These are phyloP conservation scores for Auriscalpium microsporum DNA, from an alignment of 768 basidiomycete genomes.

Conservation along the genomic window DNA sequence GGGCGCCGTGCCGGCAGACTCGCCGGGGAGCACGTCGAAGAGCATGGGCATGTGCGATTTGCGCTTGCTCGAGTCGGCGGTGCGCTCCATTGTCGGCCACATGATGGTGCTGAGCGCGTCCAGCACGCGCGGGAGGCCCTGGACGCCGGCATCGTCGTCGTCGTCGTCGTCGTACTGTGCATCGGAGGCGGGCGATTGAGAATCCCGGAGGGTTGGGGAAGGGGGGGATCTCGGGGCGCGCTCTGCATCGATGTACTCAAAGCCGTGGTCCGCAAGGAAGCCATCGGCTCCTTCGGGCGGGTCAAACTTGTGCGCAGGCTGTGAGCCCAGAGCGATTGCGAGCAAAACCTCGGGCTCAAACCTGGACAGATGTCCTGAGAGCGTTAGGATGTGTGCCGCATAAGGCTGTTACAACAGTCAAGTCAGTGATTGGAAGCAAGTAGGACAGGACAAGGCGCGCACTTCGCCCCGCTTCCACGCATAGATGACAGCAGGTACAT, in stretches of 20 bases:
- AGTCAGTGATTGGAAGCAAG: conserved; percentile 1
- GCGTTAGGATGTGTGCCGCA: conserved; percentile 41
- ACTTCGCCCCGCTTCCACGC: conserved; percentile 67
- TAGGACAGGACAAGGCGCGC: conserved; percentile 16
- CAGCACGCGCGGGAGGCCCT: conserved; percentile 55
- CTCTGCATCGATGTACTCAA: conserved; percentile 67
- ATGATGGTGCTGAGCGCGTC: conserved; percentile 82
- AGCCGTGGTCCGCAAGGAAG: conserved; percentile 59
- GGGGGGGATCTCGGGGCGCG: conserved; percentile 2
- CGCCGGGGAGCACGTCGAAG: conserved; percentile 8
- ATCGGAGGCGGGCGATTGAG: neutral
- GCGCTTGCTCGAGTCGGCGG: conserved; percentile 19
- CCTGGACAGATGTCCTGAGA: conserved; percentile 39
- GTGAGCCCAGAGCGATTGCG: conserved; percentile 46
- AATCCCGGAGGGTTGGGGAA: neutral
- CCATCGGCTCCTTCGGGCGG: conserved; percentile 44
- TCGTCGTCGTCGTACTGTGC: neutral
- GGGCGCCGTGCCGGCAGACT: conserved; percentile 10
- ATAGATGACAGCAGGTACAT: conserved; percentile 65
- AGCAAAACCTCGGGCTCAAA: conserved; percentile 65
- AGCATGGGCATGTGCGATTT: conserved; percentile 24
- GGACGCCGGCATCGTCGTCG: conserved; percentile 12
- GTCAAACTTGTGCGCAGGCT: conserved; percentile 18
- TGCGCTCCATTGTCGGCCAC: conserved; percentile 73
- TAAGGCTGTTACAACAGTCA: conserved; percentile 37